Conservation (phyloP, 2,329 filamentous ascomycete species). For the Venturia asperata region DNA sequence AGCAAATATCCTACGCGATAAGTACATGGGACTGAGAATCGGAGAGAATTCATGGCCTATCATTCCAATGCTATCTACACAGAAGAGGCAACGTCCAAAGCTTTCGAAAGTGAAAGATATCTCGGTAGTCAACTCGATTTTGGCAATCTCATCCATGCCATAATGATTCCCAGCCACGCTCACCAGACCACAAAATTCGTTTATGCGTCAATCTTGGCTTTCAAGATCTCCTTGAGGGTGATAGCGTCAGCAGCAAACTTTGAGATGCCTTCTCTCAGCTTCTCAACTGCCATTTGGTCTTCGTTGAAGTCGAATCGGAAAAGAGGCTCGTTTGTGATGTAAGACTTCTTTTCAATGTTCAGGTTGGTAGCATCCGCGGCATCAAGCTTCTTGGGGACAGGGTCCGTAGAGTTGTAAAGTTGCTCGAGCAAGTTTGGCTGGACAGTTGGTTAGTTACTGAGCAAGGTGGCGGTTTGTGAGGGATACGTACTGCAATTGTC, state of each 20-base stretch:
- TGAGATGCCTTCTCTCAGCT: constrained; percentile 98
- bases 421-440: constrained; percentile 91
- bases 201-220: constrained; percentile 62
- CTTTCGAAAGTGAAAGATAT: background rate
- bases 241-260: constrained; percentile 96
- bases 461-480: background rate
- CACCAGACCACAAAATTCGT: background rate
- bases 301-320: constrained; percentile 99
- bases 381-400: constrained; percentile 90
- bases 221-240: constrained; percentile 87
- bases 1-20: background rate
- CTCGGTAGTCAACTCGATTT: background rate
- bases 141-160: background rate
- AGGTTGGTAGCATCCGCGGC: constrained; percentile 57
- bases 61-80: background rate
- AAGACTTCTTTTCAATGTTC: constrained; percentile 79
- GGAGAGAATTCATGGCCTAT: background rate
- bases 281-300: constrained; percentile 98
- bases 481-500: constrained; percentile 75
- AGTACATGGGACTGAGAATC: background rate
- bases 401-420: constrained; percentile 72
- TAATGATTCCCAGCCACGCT: background rate
- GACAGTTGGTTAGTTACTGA: constrained; percentile 13
- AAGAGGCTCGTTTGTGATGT: constrained; percentile 77
- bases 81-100: background rate